Evolutionary conservation across 2,329 filamentous ascomycete genomes (phyloP), one percentile per base, ranked within the genome.

Genomic region (Apiospora kogelbergensis): DNA sequence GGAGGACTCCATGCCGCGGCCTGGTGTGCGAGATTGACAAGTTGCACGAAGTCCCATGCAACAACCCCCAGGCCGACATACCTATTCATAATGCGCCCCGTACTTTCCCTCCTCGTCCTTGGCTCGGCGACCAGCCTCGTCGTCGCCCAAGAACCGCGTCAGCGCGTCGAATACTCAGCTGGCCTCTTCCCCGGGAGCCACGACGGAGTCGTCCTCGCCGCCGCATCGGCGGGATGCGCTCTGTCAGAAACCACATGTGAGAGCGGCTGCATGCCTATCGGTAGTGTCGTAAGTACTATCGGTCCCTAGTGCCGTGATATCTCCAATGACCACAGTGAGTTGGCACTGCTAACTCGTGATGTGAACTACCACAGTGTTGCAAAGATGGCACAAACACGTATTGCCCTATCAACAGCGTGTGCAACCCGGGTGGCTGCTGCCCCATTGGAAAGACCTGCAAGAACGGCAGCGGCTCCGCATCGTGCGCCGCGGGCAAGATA

Each of bases 331-430:
- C 1, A 22, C 15, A 37, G 1, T 37, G 7, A 4, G 30, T 33
- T 33, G 33, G 33, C 33, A 33, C 33, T 33, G 33, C 53, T 60
- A 37, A 60, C 53, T 3, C 2, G n/a, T 22, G 53, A 13, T 37
- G 30, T 33, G 17, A 37, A 9, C 6, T n/a, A 42, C 13, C 17
- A 60, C 30, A 60, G 26, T 76, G 75, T 65, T 76, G 75, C 57
- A 71, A 73, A 17, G 74, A 75, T 64, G 71, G 70, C 57, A 74
- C 73, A 11, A 71, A 72, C 67, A 73, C 73, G 48, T 74, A 75
- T 46, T 76, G 74, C 45, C 40, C 48, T 6, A 44, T 45, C 2
- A 72, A 73, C 13, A 74, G 73, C 60, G 74, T 71, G 44, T 73
- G 74, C 65, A 60, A 73, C 15, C 71, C 74, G 6, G 53, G 69